These are phyloP conservation scores for Diplodia mutila DNA, from an alignment of 2,329 filamentous ascomycete species.

Conservation along the genomic window DNA sequence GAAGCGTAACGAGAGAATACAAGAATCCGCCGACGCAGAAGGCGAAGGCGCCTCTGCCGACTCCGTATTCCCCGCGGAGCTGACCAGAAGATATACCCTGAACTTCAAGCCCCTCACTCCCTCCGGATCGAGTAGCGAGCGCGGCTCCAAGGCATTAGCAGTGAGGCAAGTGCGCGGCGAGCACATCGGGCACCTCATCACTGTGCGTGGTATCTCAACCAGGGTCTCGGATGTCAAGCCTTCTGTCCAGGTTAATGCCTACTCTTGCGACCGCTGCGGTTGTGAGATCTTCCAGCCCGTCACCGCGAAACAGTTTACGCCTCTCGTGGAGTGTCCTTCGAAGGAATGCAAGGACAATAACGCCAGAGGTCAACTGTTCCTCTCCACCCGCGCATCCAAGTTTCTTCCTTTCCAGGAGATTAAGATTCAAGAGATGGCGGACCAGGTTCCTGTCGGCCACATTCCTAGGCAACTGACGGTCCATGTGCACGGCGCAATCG, in stretches of 20 bases:
- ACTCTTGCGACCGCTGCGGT: constrained; percentile 94
- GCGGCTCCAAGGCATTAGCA: constrained; percentile 69
- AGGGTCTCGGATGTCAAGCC: constrained; percentile 98
- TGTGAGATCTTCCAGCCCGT: constrained; percentile 98
- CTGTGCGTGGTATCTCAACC: constrained; percentile 89
- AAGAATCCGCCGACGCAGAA: constrained; percentile 46
- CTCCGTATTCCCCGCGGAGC: constrained; percentile 85
- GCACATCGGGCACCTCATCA: constrained; percentile 90
- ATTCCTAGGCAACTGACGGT: constrained; percentile 91
- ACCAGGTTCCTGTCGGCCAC: constrained; percentile 96
- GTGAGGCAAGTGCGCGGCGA: constrained; percentile 92
- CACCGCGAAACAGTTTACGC: constrained; percentile 86
- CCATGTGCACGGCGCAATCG: constrained; percentile 83
- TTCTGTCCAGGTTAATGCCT: constrained; percentile 95
- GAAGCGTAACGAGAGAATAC: constrained; percentile 78
- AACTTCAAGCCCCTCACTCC: constrained; percentile 92
- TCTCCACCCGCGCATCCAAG: constrained; percentile 94
- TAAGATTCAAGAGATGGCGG: constrained; percentile 99
- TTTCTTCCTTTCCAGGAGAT: constrained; percentile 98
- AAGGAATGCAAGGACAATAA: constrained; percentile 89
- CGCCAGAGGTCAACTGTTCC: constrained; percentile 88
- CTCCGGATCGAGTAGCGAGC: constrained; percentile 66
- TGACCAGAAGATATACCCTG: constrained; percentile 91
- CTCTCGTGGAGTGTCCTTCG: constrained; percentile 84
- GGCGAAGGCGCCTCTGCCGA: constrained; percentile 63